Base-by-base conservation (phyloP, 2,329 filamentous ascomycete genomes). In the Emericellopsis cladophorae region DNA sequence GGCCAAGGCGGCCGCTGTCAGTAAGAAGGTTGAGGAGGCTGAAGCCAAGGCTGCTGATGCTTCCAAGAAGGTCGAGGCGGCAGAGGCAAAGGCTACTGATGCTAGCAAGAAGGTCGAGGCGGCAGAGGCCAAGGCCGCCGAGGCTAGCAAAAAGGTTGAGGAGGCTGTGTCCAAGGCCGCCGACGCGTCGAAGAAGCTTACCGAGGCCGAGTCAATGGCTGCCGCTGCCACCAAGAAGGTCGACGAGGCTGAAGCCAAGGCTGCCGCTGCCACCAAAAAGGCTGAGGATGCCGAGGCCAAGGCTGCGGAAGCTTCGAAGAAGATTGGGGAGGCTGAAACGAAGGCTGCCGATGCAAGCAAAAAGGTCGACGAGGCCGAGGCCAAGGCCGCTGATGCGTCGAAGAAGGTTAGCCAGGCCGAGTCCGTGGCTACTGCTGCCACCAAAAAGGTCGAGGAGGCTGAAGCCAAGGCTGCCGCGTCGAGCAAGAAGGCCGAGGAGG, bases 361-460 rank as follows among this genome's bases (percentile, higher is more conserved):
- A 42, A 46, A 54, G 37, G 48, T 52, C 22, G 51, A 54, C 12
- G 55, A 62, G 44, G 51, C 56, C 38, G 42, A 50, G 15, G 41
- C 46, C 35, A 52, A 59, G 49, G 43, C 58, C 26, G 45, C 52
- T 12, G 47, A 42, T n/a, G 52, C 61, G 24, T 47, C 56, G 40
- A 51, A 51, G 42, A 46, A 61, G 43, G 46, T 47, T 6, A 55
- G 61, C 40, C 52, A 54, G 38, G 60, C 60, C n/a, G 32, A 35
- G n/a, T 41, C 46, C 33, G 51, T 58, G 49, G 43, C 58, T 29
- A 44, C 52, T 11, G 47, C 42, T 15, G 52, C 61, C 26, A 48
- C 56, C 40, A 51, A 51, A 41, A 46, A 61, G 42, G 45, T 47
- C 5, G 55, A 62, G 40, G 52, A 54, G 38, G 60, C 60, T 15